Evolutionary conservation across 495 filamentous ascomycete species (phyloP).

Genomic region (Bacidia rubella): DNA sequence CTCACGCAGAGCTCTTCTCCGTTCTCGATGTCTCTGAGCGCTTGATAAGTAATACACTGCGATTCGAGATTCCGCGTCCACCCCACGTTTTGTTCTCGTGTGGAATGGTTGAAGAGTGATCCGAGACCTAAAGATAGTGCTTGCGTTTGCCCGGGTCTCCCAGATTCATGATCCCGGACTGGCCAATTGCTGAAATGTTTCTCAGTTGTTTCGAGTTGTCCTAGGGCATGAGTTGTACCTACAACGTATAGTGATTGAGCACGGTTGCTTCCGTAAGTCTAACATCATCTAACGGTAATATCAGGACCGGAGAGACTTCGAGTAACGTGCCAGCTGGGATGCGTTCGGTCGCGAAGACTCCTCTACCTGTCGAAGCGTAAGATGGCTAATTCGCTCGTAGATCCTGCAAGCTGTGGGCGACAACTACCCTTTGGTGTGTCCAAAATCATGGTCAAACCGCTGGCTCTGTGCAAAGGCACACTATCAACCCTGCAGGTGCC

Average conservation of each 20-base stretch:
- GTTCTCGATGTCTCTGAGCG: slow-evolving; percentile 34
- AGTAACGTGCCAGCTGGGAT: slow-evolving; percentile 36
- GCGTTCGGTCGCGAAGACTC: slow-evolving; percentile 31
- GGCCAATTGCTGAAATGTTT: slow-evolving; percentile 30
- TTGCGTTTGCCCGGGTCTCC: slow-evolving; percentile 23
- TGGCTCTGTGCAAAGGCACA: background rate
- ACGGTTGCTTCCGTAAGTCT: slow-evolving; percentile 33
- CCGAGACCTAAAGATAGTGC: slow-evolving; percentile 44
- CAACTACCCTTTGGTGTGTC: background rate
- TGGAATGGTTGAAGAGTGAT: slow-evolving; percentile 45
- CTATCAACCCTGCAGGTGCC: background rate
- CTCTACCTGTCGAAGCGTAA: slow-evolving; percentile 28
- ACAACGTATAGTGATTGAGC: slow-evolving; percentile 47
- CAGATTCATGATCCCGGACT: slow-evolving; percentile 10
- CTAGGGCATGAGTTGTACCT: slow-evolving; percentile 10
- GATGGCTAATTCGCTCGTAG: no score
- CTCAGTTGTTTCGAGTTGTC: background rate
- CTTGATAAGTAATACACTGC: slow-evolving; percentile 32
- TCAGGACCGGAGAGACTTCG: slow-evolving; percentile 39
- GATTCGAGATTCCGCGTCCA: slow-evolving; percentile 35
- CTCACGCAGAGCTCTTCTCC: slow-evolving; percentile 46
- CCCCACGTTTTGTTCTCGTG: slow-evolving; percentile 35
- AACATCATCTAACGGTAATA: slow-evolving; percentile 34
- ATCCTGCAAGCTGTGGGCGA: no score
- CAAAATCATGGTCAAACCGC: background rate